phyloP scores from a whole-genome alignment of 2,329 filamentous ascomycete genomes.

The Macrophomina pseudophaseolina region DNA sequence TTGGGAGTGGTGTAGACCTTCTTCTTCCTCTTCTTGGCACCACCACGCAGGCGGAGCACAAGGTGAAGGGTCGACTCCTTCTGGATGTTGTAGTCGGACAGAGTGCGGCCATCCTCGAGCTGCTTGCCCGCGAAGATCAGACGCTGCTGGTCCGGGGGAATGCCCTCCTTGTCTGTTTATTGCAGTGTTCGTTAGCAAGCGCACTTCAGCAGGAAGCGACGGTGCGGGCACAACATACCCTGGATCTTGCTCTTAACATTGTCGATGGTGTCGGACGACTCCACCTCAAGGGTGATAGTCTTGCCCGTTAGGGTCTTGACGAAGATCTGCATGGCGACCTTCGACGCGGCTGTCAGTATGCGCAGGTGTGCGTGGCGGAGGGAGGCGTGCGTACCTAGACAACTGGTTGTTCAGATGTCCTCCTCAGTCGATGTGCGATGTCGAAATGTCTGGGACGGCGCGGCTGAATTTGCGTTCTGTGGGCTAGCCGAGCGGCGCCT shows the following conservation, averaged over 20 bases:
- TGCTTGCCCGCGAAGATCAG: constrained; percentile 99
- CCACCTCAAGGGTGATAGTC: constrained; percentile 99
- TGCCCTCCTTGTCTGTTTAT: constrained; percentile 96
- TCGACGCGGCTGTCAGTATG: constrained; percentile 16
- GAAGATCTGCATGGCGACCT: constrained; percentile 56
- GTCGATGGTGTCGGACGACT: constrained; percentile 99
- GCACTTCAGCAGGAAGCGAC: background rate
- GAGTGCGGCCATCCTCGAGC: constrained; percentile 98
- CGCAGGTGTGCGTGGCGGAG: background rate
- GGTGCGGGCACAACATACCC: constrained; percentile 53
- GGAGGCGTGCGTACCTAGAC: constrained; percentile 55
- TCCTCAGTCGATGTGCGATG: constrained; percentile 60
- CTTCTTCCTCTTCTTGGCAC: constrained; percentile 99
- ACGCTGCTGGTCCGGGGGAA: constrained; percentile 98
- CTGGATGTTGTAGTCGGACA: constrained; percentile 99
- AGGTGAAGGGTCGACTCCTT: constrained; percentile 99
- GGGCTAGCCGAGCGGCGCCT: constrained; percentile 16
- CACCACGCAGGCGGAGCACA: constrained; percentile 97
- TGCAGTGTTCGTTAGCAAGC: constrained; percentile 33
- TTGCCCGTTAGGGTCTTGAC: constrained; percentile 87
- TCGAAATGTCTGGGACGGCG: constrained; percentile 28
- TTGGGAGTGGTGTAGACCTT: constrained; percentile 99
- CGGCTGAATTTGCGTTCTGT: constrained; percentile 23
- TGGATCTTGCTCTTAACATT: constrained; percentile 99
- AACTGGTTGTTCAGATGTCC: constrained; percentile 54